These are phyloP conservation scores for Lithohypha guttulata DNA, from an alignment of 2,329 filamentous ascomycete genomes.

Conservation along the genomic window DNA sequence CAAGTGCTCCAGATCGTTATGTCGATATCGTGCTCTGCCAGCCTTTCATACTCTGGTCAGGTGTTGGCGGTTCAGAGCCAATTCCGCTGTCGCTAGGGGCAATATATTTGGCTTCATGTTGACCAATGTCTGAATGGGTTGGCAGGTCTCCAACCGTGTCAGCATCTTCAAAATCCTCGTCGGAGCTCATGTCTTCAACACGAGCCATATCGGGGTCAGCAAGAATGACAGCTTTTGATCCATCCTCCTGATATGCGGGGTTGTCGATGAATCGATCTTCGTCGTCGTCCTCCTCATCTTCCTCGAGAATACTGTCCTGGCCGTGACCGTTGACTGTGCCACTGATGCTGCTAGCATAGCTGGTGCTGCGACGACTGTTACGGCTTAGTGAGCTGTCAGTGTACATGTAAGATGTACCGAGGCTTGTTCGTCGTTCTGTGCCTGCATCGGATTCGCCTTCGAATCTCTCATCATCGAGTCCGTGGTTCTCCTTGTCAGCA, in stretches of 20 bases:
- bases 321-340: conserved; percentile 25
- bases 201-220: conserved; percentile 12
- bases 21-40: conserved; percentile 7
- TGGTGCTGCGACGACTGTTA: conserved; percentile 24
- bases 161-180: conserved; percentile 8
- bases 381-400: conserved; percentile 33
- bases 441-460: conserved; percentile 36
- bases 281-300: conserved; percentile 24
- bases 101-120: conserved; percentile 15
- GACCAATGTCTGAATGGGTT: conserved; percentile 8
- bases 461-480: conserved; percentile 44
- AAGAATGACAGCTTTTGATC: conserved; percentile 15
- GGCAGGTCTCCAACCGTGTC: conserved; percentile 10
- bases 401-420: conserved; percentile 26
- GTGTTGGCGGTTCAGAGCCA: conserved; percentile 23
- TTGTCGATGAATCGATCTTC: conserved; percentile 12
- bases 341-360: conserved; percentile 32
- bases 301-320: conserved; percentile 20
- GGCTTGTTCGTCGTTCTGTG: conserved; percentile 36
- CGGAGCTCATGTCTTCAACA: not conserved
- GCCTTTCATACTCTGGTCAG: conserved; percentile 7
- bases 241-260: conserved; percentile 8
- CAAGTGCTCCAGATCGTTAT: not conserved
- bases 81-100: conserved; percentile 25
- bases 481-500: conserved; percentile 53